These are phyloP conservation scores for Vicia faba DNA, from an alignment of 306 rosid genomes.

Conservation along the genomic window DNA sequence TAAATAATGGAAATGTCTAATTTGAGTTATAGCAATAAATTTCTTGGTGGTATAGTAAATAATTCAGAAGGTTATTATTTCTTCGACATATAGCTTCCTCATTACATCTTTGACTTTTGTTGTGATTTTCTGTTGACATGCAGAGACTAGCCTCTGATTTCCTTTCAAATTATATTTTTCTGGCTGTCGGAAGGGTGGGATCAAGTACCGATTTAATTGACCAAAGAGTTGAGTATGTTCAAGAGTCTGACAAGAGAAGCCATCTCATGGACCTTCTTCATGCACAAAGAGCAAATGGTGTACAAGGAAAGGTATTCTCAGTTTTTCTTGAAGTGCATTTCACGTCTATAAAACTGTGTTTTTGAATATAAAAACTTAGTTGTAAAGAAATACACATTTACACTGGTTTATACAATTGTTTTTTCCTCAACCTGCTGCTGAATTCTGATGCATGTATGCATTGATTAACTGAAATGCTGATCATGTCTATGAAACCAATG, in stretches of 20 bases:
- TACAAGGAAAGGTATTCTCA: constrained; percentile 77
- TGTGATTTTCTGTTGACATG: constrained; percentile 42
- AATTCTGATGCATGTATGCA: neutral
- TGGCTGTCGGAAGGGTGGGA: constrained; percentile 99
- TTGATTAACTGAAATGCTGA: neutral
- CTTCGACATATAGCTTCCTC: constrained; percentile 6
- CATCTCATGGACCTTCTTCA: constrained; percentile 99
- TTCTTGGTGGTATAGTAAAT: neutral
- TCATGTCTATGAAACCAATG: neutral
- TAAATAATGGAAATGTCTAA: constrained; percentile 12
- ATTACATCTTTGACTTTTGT: constrained; percentile 23
- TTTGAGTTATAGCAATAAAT: constrained; percentile 19
- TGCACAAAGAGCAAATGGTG: constrained; percentile 90
- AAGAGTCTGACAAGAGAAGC: constrained; percentile 94
- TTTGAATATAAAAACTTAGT: neutral
- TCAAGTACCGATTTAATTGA: constrained; percentile 93
- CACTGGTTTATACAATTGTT: neutral
- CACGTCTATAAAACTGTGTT: constrained; percentile 1
- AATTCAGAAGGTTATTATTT: constrained; percentile 18
- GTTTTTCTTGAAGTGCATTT: constrained; percentile 21
- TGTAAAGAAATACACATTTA: neutral
- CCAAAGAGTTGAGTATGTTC: constrained; percentile 98
- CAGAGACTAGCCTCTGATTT: constrained; percentile 98
- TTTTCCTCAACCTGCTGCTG: neutral
- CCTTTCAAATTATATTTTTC: constrained; percentile 78